Evolutionary conservation across 768 basidiomycete species (phyloP).

Genomic region (Boletus speciosus): DNA sequence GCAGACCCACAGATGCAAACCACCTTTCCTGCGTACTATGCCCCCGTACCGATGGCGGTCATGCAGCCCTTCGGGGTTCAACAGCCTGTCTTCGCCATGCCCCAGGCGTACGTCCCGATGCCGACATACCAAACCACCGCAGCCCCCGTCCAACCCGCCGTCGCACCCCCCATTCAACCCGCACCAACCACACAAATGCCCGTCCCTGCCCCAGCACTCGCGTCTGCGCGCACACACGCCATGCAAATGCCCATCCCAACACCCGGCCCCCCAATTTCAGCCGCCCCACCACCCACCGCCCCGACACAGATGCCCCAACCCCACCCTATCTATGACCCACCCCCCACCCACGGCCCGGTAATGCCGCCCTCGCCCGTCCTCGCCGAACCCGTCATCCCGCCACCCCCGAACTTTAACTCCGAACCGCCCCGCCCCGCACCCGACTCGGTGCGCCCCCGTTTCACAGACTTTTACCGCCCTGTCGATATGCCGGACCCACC

Average conservation of each 20-base stretch:
- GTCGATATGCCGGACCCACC: slow-evolving; percentile 3
- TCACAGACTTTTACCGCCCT: slow-evolving; percentile 28
- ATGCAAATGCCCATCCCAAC: slow-evolving; percentile 5
- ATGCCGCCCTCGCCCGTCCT: slow-evolving; percentile 18
- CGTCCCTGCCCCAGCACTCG: background rate
- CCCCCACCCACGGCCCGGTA: background rate
- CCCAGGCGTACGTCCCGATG: slow-evolving; percentile 27
- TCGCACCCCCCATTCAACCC: background rate
- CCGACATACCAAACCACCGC: slow-evolving; percentile 16
- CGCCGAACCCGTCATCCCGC: slow-evolving; percentile 18
- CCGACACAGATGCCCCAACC: slow-evolving; percentile 21
- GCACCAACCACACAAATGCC: slow-evolving; percentile 17
- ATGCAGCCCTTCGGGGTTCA: slow-evolving; percentile 22
- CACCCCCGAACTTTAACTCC: slow-evolving; percentile 14
- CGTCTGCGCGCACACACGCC: background rate
- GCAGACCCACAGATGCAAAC: slow-evolving; percentile 27
- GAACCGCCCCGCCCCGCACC: slow-evolving; percentile 6
- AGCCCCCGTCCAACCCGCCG: slow-evolving; percentile 10
- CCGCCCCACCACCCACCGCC: background rate
- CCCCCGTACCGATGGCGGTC: slow-evolving; percentile 25
- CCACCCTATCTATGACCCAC: background rate
- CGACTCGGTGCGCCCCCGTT: slow-evolving; percentile 21
- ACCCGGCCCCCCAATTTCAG: background rate
- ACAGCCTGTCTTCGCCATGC: slow-evolving; percentile 29
- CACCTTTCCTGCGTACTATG: slow-evolving; percentile 26